Base-by-base conservation (phyloP, 495 filamentous ascomycete species). In the Cercophora sp. region DNA sequence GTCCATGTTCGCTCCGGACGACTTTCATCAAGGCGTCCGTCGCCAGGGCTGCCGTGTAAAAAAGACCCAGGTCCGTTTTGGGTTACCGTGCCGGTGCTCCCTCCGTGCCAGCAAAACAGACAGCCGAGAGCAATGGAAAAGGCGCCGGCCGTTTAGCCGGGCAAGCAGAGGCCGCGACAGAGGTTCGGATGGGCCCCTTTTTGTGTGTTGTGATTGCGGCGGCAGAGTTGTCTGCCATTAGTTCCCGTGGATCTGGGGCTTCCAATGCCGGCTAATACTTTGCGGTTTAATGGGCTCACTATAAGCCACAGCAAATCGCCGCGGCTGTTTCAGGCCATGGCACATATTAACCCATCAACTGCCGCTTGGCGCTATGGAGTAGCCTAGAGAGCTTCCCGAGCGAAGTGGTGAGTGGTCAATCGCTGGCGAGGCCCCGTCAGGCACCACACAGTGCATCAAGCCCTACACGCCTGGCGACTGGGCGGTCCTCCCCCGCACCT, bases 321-420 rank as follows among this genome's bases (percentile, higher is more conserved):
- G 41, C 44, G 36, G 50, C 55, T 43, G 55, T 57, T 57, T 57
- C 54, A 44, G 19, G 41, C 32, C 32, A 52, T 34, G 39, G 26
- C 13, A 45, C 42, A 60, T 54, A 64, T 62, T 62, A 59, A 32
- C 61, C 59, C 29, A 67, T 56, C 62, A 57, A 57, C 62, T 61
- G 48, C 55, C 62, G 57, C 59, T 63, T 63, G 56, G 57, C 56
- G 24, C 41, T 41, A 27, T 26, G 48, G 41, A 39, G 36, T 19
- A 15, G 36, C 22, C 36, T 19, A 11, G 16, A 44, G 32, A n/a
- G 40, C 13, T 25, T 49, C 18, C 32, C 32, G 32, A 24, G 18
- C 8, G 19, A 32, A 26, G 35, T 37, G 24, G 34, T 25, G 13
- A 37, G 10, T 15, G 11, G 20, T 13, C 8, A 25, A 49, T 23